Conservation (phyloP, 2,329 filamentous ascomycete species). For the Parastagonospora nodorum region DNA sequence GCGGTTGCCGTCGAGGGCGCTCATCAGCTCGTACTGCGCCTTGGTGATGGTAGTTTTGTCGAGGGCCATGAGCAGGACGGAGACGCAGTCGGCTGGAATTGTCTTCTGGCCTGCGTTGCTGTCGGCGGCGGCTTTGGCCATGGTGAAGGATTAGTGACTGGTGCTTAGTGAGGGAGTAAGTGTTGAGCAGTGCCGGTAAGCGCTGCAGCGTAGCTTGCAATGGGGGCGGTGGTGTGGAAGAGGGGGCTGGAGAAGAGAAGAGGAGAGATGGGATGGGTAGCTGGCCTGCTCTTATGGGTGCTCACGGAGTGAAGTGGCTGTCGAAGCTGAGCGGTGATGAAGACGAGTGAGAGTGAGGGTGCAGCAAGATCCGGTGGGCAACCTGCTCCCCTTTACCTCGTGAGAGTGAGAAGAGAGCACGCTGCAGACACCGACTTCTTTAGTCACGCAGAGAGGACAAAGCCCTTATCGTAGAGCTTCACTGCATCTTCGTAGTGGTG, state of each 20-base stretch:
- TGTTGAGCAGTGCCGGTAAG: background rate
- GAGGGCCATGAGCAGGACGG: constrained; percentile 29
- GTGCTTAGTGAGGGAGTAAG: background rate
- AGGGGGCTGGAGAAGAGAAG: background rate
- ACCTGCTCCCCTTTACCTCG: constrained; percentile 9
- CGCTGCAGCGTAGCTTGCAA: background rate
- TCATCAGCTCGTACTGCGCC: constrained; percentile 35
- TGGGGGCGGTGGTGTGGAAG: background rate
- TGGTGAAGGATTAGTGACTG: constrained; percentile 4
- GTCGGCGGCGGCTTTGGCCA: constrained; percentile 17
- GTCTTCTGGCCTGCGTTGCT: constrained; percentile 14
- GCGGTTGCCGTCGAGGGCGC: constrained; percentile 27
- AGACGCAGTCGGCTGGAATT: constrained; percentile 27
- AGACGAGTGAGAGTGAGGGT: constrained; percentile 1
- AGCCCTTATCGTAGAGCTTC: background rate
- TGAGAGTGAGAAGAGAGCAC: too few species aligned
- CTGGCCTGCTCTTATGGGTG: background rate
- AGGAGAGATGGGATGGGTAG: background rate
- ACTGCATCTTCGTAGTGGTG: too few species aligned
- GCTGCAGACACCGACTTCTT: background rate
- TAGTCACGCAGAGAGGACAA: background rate
- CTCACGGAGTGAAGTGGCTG: constrained; percentile 7
- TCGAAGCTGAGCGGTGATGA: constrained; percentile 8
- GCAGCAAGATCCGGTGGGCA: background rate
- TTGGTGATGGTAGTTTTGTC: constrained; percentile 23